These are phyloP conservation scores for Phanerochaete sordida DNA, from an alignment of 768 basidiomycete species.

Conservation along the genomic window DNA sequence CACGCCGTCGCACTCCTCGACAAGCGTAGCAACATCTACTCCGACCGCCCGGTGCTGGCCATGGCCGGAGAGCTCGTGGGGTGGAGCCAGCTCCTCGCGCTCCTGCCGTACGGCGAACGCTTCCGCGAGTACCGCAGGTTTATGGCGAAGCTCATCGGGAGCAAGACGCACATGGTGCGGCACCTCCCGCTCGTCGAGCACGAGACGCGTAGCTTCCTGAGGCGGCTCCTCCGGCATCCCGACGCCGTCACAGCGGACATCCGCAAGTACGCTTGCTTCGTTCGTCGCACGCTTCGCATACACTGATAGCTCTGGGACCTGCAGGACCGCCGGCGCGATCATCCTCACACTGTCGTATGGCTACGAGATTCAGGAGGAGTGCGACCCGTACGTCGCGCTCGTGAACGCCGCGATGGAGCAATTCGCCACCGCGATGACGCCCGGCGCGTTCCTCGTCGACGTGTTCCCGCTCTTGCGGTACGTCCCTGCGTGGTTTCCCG, in stretches of 20 bases:
- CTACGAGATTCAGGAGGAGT: conserved; percentile 7
- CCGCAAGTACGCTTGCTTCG: conserved; percentile 29
- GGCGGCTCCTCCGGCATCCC: conserved; percentile 26
- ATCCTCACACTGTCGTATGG: conserved; percentile 17
- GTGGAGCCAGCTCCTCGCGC: conserved; percentile 18
- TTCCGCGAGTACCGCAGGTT: conserved; percentile 24
- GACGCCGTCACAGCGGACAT: conserved; percentile 22
- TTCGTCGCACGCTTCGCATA: too few relatives aligned
- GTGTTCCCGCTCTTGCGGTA: conserved; percentile 14
- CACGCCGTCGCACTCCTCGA: conserved; percentile 27
- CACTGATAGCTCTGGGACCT: not conserved
- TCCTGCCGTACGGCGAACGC: conserved; percentile 21
- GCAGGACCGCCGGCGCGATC: conserved; percentile 23
- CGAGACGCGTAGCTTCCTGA: conserved; percentile 29
- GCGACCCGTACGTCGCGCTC: conserved; percentile 32
- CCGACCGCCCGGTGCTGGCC: conserved; percentile 23
- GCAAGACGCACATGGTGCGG: conserved; percentile 10
- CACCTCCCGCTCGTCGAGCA: conserved; percentile 26
- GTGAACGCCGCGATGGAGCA: conserved; percentile 21
- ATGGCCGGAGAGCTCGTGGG: conserved; percentile 26
- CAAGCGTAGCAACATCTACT: conserved; percentile 27
- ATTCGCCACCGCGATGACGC: conserved; percentile 18
- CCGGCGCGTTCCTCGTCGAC: conserved; percentile 22
- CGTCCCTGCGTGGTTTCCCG: conserved; percentile 24
- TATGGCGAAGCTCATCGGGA: conserved; percentile 10